These are phyloP conservation scores for Trichophyton verrucosum DNA, from an alignment of 2,329 filamentous ascomycete species.

Conservation along the genomic window DNA sequence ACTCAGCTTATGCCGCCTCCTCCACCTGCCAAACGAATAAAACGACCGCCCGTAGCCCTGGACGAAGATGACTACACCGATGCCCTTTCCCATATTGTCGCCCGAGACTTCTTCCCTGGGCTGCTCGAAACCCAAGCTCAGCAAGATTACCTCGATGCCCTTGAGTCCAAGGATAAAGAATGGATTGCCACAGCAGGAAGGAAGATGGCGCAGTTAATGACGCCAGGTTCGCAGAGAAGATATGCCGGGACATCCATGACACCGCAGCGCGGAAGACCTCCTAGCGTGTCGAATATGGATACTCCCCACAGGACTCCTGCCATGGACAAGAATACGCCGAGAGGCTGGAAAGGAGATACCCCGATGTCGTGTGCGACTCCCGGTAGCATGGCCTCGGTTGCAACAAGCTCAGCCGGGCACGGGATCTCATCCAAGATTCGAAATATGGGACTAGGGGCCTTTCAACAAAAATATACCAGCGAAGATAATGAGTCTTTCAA, in stretches of 20 bases:
- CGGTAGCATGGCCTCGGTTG: conserved; percentile 28
- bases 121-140: conserved; percentile 75
- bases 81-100: conserved; percentile 84
- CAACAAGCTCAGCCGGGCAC: conserved; percentile 27
- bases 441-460: conserved; percentile 68
- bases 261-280: conserved; percentile 20
- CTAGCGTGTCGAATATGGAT: conserved; percentile 15
- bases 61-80: conserved; percentile 92
- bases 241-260: conserved; percentile 28
- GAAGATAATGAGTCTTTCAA: conserved; percentile 98
- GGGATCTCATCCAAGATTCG: conserved; percentile 33
- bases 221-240: conserved; percentile 49
- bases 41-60: conserved; percentile 73
- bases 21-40: conserved; percentile 74
- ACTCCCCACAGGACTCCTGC: conserved; percentile 4
- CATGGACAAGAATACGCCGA: conserved; percentile 45
- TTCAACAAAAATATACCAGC: conserved; percentile 88
- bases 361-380: conserved; percentile 42
- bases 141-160: conserved; percentile 80
- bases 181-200: conserved; percentile 79
- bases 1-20: conserved; percentile 74
- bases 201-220: conserved; percentile 66
- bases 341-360: conserved; percentile 56
- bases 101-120: conserved; percentile 91
- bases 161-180: conserved; percentile 69